phyloP scores from a whole-genome alignment of 2,329 filamentous ascomycete species.

The Claviceps humidiphila region DNA sequence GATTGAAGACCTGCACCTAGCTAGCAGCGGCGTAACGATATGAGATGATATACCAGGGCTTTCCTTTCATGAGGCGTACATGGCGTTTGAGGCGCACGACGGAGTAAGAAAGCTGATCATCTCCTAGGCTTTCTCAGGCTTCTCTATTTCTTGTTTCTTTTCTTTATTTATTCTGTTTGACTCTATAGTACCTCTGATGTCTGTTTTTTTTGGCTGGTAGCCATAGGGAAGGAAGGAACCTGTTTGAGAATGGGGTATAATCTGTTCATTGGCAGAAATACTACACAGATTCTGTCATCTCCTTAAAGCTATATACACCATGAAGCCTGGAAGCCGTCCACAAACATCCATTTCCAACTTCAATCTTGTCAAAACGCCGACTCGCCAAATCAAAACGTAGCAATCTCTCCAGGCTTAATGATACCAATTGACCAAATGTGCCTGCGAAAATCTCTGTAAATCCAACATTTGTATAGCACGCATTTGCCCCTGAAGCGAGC shows the following conservation, averaged over 20 bases:
- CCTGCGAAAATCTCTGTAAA: background rate
- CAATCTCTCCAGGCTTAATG: no score
- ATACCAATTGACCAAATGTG: background rate
- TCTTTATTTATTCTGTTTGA: background rate
- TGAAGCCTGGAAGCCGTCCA: background rate
- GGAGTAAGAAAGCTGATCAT: background rate
- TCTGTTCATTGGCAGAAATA: no score
- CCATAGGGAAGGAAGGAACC: background rate
- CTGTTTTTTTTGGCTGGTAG: background rate
- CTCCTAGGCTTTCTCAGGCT: background rate
- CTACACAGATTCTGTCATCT: no score
- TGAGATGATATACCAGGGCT: background rate
- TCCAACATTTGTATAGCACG: background rate
- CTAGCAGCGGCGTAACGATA: background rate
- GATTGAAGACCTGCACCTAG: constrained; percentile 35
- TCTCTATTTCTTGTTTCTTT: background rate
- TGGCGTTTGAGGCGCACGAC: background rate
- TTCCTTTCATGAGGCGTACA: background rate
- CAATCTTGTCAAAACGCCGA: no score
- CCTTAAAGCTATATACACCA: background rate
- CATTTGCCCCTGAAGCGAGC: background rate
- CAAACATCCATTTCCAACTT: no score
- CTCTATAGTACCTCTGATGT: no score
- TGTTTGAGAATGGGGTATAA: no score
- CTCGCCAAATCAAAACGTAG: no score